These are phyloP conservation scores for Thielaviopsis euricoi DNA, from an alignment of 2,329 filamentous ascomycete species.

Conservation along the genomic window DNA sequence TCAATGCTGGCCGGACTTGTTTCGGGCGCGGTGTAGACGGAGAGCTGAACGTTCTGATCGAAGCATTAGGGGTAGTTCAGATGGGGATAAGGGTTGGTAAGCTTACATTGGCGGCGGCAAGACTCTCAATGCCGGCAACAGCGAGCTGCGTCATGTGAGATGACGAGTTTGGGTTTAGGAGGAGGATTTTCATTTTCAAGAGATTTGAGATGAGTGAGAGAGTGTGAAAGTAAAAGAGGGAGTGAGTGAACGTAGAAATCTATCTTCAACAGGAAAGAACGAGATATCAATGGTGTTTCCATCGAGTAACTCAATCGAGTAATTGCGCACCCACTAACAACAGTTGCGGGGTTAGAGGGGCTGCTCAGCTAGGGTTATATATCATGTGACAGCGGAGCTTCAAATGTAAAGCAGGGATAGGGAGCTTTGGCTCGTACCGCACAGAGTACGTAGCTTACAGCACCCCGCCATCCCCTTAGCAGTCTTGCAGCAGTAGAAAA, in stretches of 20 bases:
- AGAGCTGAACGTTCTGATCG: background rate
- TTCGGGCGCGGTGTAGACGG: background rate
- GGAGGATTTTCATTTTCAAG: conserved; percentile 35
- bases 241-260: background rate
- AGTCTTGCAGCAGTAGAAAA: too few relatives aligned
- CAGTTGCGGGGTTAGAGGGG: background rate
- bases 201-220: too few relatives aligned
- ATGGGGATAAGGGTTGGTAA: background rate
- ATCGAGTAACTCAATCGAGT: conserved; percentile 2
- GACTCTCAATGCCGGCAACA: conserved; percentile 28
- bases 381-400: background rate
- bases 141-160: conserved; percentile 53
- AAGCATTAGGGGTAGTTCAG: background rate
- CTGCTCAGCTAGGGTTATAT: background rate
- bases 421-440: background rate
- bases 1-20: conserved; percentile 55
- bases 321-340: background rate
- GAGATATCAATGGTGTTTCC: background rate
- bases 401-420: too few relatives aligned
- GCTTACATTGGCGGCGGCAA: conserved; percentile 22
- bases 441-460: too few relatives aligned
- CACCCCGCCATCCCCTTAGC: too few relatives aligned
- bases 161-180: conserved; percentile 71
- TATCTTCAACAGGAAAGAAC: background rate
- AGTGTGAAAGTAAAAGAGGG: background rate